These are phyloP conservation scores for Paramyrothecium roridum DNA, from an alignment of 2,329 filamentous ascomycete species.

Conservation along the genomic window DNA sequence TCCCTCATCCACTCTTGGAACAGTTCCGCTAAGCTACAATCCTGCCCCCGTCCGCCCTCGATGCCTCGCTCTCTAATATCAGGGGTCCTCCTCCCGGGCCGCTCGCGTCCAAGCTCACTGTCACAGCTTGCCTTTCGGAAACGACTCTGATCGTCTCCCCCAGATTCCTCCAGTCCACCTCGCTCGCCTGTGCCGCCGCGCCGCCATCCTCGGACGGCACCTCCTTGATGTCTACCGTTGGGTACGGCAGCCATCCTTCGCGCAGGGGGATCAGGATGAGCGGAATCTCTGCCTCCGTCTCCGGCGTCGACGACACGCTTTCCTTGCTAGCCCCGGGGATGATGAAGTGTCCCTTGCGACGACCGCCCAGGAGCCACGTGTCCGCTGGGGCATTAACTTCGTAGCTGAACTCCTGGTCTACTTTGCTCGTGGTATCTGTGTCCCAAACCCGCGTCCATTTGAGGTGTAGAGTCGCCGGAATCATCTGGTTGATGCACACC, in stretches of 20 bases:
- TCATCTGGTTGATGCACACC: constrained; percentile 60
- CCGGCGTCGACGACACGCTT: constrained; percentile 38
- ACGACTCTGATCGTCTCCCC: constrained; percentile 76
- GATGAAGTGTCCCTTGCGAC: constrained; percentile 74
- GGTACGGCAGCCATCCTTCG: constrained; percentile 74
- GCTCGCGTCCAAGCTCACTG: constrained; percentile 67
- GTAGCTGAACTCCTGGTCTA: constrained; percentile 73
- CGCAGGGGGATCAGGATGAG: constrained; percentile 78
- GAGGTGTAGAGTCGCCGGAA: constrained; percentile 59
- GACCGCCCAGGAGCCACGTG: constrained; percentile 81
- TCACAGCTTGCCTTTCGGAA: constrained; percentile 67
- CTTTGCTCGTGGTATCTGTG: constrained; percentile 34
- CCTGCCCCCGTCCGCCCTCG: constrained; percentile 25
- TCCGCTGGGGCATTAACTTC: constrained; percentile 74
- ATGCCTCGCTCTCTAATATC: constrained; percentile 58
- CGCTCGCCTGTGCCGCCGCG: constrained; percentile 46
- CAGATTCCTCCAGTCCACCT: constrained; percentile 77
- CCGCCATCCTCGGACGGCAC: constrained; percentile 32
- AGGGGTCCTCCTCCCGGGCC: constrained; percentile 63
- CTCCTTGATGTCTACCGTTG: constrained; percentile 73
- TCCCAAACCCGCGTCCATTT: constrained; percentile 64
- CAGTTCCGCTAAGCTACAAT: constrained; percentile 29
- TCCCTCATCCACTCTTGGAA: not conserved
- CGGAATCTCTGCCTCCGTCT: constrained; percentile 57
- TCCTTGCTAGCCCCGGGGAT: constrained; percentile 44